phyloP scores from a whole-genome alignment of 495 filamentous ascomycete genomes.

The Podospora sp. region DNA sequence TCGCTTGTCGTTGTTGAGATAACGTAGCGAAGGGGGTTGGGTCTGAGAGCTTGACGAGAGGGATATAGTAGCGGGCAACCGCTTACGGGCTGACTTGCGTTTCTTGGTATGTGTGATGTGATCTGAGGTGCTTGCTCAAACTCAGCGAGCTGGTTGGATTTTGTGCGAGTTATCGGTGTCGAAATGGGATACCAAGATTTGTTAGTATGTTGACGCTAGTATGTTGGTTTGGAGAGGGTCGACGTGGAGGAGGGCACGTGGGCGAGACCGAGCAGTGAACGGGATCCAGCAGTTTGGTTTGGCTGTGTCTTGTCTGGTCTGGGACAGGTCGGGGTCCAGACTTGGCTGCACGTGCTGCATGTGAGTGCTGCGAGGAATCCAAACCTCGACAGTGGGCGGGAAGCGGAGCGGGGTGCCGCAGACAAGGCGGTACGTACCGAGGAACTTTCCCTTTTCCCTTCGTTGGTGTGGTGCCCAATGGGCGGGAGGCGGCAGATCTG shows the following conservation, averaged over 20 bases:
- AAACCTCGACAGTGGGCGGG: neutral
- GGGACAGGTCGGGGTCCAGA: neutral
- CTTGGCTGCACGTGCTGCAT: neutral
- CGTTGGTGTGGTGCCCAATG: neutral
- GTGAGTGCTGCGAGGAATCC: neutral
- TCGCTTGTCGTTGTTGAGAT: neutral
- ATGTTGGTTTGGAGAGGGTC: neutral
- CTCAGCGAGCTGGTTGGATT: neutral
- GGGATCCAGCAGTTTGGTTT: neutral
- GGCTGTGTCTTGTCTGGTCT: neutral
- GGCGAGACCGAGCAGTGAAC: neutral
- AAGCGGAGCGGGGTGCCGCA: neutral
- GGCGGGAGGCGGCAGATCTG: neutral
- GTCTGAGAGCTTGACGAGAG: neutral
- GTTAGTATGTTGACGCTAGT: neutral
- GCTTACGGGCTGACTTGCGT: neutral
- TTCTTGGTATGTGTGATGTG: neutral
- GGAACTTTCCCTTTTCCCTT: neutral
- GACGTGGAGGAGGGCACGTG: too few relatives aligned
- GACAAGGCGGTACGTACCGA: neutral
- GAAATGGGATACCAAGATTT: neutral
- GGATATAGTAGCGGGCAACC: neutral
- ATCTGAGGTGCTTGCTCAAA: too few relatives aligned
- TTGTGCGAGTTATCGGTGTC: neutral
- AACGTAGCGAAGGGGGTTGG: neutral